A percentile compares a stretch with the other conserved stretches of the same genome.
These are phyloP conservation scores for Suillus decipiens DNA, from an alignment of 768 basidiomycete genomes.

Conservation along the genomic window DNA sequence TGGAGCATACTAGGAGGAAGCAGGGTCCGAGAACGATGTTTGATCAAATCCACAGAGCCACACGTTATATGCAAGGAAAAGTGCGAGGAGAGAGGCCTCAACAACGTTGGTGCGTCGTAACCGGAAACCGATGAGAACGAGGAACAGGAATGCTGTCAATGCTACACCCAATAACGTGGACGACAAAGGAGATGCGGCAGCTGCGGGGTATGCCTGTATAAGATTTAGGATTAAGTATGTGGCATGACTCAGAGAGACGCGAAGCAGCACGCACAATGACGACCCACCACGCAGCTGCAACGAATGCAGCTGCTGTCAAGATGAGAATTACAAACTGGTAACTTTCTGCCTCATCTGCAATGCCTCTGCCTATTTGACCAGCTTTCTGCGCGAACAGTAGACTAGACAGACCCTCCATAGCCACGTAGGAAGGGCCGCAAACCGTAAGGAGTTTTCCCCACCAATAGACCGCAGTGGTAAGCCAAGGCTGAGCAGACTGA, in stretches of 20 bases:
- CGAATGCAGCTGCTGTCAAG: slow-evolving; percentile 76
- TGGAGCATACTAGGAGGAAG: slow-evolving; percentile 70
- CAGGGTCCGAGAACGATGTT: slow-evolving; percentile 69
- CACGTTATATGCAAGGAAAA: slow-evolving; percentile 88
- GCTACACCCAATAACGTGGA: slow-evolving; percentile 89
- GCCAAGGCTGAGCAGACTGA: slow-evolving; percentile 56
- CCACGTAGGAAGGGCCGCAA: slow-evolving; percentile 77
- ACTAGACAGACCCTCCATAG: slow-evolving; percentile 83
- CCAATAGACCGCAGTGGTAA: slow-evolving; percentile 58
- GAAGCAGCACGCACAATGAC: slow-evolving; percentile 57
- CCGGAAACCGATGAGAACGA: slow-evolving; percentile 90
- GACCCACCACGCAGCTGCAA: slow-evolving; percentile 85
- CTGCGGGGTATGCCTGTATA: slow-evolving; percentile 74
- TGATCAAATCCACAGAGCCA: slow-evolving; percentile 88
- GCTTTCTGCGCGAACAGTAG: slow-evolving; percentile 80
- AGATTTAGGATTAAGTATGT: neutral
- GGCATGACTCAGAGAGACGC: neutral
- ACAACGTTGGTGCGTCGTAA: slow-evolving; percentile 89
- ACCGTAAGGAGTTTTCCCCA: slow-evolving; percentile 75
- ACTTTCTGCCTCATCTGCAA: slow-evolving; percentile 71
- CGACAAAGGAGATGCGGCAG: slow-evolving; percentile 81
- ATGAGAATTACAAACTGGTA: slow-evolving; percentile 80
- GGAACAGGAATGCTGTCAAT: slow-evolving; percentile 84
- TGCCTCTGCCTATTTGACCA: slow-evolving; percentile 72
- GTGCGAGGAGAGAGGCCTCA: slow-evolving; percentile 83